Conservation (phyloP, 2,329 filamentous ascomycete genomes). For the Stagonosporopsis chrysanthemi region DNA sequence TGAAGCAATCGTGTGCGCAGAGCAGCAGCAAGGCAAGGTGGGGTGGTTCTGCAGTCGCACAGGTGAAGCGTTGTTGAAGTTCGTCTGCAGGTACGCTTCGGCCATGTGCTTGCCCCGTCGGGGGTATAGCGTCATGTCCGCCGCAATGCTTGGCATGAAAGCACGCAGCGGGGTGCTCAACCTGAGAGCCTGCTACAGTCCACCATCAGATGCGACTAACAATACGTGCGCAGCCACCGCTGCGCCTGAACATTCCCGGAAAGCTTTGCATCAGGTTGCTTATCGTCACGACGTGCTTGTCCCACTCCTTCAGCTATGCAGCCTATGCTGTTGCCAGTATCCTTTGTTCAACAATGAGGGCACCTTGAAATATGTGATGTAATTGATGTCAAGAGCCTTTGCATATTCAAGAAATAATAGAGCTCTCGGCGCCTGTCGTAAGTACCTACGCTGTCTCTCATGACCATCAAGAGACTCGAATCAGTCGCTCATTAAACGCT, state of each 20-base stretch:
- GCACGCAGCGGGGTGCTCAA: constrained; percentile 7
- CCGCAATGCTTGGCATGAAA: constrained; percentile 11
- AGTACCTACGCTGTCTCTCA: background rate
- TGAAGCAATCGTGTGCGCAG: constrained; percentile 28
- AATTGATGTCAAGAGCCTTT: background rate
- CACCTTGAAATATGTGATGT: background rate
- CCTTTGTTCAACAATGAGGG: no score
- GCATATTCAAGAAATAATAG: background rate
- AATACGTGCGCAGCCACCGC: background rate
- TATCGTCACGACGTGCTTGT: background rate
- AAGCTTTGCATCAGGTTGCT: background rate
- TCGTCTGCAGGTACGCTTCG: constrained; percentile 31
- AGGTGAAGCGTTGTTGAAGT: constrained; percentile 16
- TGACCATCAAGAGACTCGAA: background rate
- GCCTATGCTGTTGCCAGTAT: background rate
- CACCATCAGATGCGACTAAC: background rate
- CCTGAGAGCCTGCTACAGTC: background rate
- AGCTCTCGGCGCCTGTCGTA: background rate
- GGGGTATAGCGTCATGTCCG: constrained; percentile 18
- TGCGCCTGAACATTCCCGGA: background rate
- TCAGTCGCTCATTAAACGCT: no score
- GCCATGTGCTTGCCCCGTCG: constrained; percentile 26
- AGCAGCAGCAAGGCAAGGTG: constrained; percentile 16
- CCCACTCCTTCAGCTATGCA: background rate
- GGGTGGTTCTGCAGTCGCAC: constrained; percentile 7